Conservation (phyloP, 139 green algal species). For the Chlorella sorokiniana region DNA sequence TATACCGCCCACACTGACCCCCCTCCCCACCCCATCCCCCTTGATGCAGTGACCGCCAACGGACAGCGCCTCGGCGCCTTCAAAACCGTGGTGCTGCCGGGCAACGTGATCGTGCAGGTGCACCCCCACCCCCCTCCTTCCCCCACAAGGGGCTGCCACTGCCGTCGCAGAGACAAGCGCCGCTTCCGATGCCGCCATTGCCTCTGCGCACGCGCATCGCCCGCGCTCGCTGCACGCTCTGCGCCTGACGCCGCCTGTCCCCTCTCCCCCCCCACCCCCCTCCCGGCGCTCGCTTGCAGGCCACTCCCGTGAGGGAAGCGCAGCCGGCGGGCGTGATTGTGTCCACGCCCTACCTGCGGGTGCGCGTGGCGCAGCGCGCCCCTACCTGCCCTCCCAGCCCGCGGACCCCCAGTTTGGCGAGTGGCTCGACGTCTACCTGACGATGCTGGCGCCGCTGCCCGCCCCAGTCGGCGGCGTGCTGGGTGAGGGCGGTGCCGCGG, state of each 20-base stretch:
- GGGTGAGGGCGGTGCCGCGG: neutral
- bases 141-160: neutral
- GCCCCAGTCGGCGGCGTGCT: neutral
- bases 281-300: neutral
- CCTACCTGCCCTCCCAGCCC: conserved; percentile 3
- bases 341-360: conserved; percentile 5
- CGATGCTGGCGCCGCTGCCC: neutral
- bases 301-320: neutral
- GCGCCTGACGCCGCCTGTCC: neutral
- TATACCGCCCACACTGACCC: neutral
- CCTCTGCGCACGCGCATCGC: neutral
- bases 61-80: neutral
- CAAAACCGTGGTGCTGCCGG: neutral
- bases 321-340: neutral
- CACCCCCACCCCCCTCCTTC: neutral
- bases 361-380: conserved; percentile 5
- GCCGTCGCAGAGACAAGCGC: neutral
- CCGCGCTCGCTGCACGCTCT: neutral
- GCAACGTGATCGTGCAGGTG: conserved; percentile 5
- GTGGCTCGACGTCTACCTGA: conserved; percentile 22
- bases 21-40: neutral
- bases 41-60: conserved; percentile 2
- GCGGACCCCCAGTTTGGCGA: neutral
- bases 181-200: neutral
- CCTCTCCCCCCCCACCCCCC: too few relatives aligned